Evolutionary conservation across 2,329 filamentous ascomycete genomes (phyloP), one percentile per base, ranked within the genome.

Genomic region (Davidsoniella australis): DNA sequence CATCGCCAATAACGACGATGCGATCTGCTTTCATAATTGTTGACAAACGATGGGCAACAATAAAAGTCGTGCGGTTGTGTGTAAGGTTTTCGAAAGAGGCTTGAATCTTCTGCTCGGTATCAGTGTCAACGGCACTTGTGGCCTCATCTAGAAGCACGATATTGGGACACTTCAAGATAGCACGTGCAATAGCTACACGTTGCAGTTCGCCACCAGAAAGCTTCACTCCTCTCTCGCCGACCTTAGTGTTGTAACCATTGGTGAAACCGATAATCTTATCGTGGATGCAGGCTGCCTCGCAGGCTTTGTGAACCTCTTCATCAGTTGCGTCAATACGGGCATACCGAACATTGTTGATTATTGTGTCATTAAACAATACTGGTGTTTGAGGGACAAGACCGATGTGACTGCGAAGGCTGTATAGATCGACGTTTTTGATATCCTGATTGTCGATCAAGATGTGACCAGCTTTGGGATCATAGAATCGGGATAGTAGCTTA

Each of bases 91-190:
- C 66, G 48, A 82, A 70, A 0, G 78, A 78, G 29, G 72, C 66
- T 56, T 82, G 78, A 42, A 82, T 82, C 55, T 76, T 73, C 49
- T 76, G 73, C 60, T 82, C 78, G 1, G 77, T 82, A 33, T 79
- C 75, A 0, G 79, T 80, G 53, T 85, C 78, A 51, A 89, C 78
- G 5, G 83, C 79, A 37, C 81, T 85, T 3, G 85, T 87, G 1
- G 84, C 80, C 61, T 88, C 84, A 55, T 89, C 84, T 1, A 89
- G 70, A 38, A 89, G 70, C 8, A 89, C 76, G 53, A 88, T 78
- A 50, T 84, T 78, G 0, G 84, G 82, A 52, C 75, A 72, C 62
- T 85, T 84, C 55, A 88, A 66, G 44, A 89, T 72, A 1, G 83
- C 81, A 23, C 83, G 75, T 6, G 78, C 78, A 58, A 82, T 82